Evolutionary conservation across 2,329 filamentous ascomycete species (phyloP).

Genomic region (Septoria linicola): DNA sequence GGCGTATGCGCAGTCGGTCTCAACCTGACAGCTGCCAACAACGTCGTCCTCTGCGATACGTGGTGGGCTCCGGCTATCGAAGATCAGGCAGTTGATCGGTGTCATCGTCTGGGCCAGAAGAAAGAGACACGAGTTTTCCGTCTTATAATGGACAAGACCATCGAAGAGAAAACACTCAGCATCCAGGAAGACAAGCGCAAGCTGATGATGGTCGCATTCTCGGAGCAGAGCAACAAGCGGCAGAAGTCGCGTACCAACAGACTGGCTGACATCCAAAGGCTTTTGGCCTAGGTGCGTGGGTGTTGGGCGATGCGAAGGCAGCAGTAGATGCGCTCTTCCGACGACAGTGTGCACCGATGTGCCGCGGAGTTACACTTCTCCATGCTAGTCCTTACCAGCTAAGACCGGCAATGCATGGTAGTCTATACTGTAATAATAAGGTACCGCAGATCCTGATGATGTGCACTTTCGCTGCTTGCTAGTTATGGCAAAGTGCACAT

Average conservation of each 20-base stretch:
- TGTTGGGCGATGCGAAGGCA: no score
- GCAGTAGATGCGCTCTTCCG: no score
- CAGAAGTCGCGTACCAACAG: slow-evolving; percentile 54
- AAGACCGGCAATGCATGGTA: no score
- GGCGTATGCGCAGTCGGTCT: slow-evolving; percentile 81
- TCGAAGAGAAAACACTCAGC: slow-evolving; percentile 77
- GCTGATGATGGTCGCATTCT: slow-evolving; percentile 75
- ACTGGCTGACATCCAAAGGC: slow-evolving; percentile 45
- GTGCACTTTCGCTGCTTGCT: background rate
- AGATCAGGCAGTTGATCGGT: slow-evolving; percentile 85
- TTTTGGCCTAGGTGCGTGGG: slow-evolving; percentile 31
- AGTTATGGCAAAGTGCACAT: background rate
- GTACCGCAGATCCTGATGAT: no score
- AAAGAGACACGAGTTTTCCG: slow-evolving; percentile 76
- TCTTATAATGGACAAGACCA: slow-evolving; percentile 73
- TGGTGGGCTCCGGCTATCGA: slow-evolving; percentile 91
- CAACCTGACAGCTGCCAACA: slow-evolving; percentile 82
- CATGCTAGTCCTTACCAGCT: no score
- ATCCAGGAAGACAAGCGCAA: slow-evolving; percentile 78
- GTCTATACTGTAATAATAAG: no score
- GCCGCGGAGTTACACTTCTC: no score
- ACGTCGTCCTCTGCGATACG: slow-evolving; percentile 77
- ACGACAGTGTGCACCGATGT: no score
- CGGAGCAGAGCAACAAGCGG: slow-evolving; percentile 61
- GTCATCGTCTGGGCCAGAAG: slow-evolving; percentile 81